Percentiles rank a stretch among this genome's conserved stretches.
phyloP scores from a whole-genome alignment of 2,329 filamentous ascomycete genomes.

The Pseudogymnoascus sp. region DNA sequence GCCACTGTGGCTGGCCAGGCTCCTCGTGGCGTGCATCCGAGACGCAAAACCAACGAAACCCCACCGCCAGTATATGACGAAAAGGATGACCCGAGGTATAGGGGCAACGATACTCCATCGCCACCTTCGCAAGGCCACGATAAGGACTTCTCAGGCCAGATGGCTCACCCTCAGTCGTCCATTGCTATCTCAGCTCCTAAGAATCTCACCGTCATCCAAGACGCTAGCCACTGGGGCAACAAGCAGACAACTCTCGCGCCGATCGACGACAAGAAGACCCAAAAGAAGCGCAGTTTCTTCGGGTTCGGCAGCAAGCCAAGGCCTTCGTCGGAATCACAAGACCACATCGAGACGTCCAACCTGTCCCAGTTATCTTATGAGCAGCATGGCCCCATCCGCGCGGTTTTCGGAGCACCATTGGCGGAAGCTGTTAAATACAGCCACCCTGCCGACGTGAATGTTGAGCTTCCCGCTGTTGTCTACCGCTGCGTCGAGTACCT shows the following conservation, averaged over 20 bases:
- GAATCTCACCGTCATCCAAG: slow-evolving; percentile 76
- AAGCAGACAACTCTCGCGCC: slow-evolving; percentile 47
- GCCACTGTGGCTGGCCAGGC: slow-evolving; percentile 28
- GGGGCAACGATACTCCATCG: slow-evolving; percentile 25
- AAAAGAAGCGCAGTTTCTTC: slow-evolving; percentile 71
- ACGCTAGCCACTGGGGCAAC: slow-evolving; percentile 79
- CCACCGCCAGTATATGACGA: slow-evolving; percentile 15
- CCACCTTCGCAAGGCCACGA: slow-evolving; percentile 23
- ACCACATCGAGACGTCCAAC: slow-evolving; percentile 40
- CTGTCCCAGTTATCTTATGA: slow-evolving; percentile 34
- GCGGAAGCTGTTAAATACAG: slow-evolving; percentile 80
- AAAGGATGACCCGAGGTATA: slow-evolving; percentile 27
- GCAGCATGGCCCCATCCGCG: slow-evolving; percentile 49
- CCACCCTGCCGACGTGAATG: slow-evolving; percentile 61
- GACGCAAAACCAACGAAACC: slow-evolving; percentile 18
- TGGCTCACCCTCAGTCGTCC: slow-evolving; percentile 28
- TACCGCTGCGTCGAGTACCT: slow-evolving; percentile 95
- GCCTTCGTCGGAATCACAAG: slow-evolving; percentile 50
- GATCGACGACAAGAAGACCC: slow-evolving; percentile 64
- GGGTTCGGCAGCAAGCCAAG: slow-evolving; percentile 57
- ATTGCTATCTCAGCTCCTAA: slow-evolving; percentile 74
- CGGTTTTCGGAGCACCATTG: slow-evolving; percentile 78
- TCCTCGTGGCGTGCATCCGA: slow-evolving; percentile 23
- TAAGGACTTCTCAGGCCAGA: slow-evolving; percentile 21
- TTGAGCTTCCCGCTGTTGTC: slow-evolving; percentile 81